phyloP scores from a whole-genome alignment of 2,329 filamentous ascomycete genomes.

The Fusarium sp. region DNA sequence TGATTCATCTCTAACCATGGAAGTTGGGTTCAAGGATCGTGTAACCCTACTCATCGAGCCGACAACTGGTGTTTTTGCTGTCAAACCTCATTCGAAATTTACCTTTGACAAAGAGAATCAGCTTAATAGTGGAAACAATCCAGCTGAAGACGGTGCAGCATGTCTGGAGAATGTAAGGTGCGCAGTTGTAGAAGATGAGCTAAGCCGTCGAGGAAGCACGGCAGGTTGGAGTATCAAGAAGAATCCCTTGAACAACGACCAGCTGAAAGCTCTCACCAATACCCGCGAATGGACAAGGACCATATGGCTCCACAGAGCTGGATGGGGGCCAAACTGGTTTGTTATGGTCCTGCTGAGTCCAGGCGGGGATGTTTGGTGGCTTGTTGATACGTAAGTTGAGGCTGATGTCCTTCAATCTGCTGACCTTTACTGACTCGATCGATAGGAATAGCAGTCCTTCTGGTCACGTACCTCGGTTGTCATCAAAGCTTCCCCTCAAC shows the following conservation, averaged over 20 bases:
- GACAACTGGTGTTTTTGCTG: constrained; percentile 78
- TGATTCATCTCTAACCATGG: constrained; percentile 74
- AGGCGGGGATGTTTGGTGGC: constrained; percentile 82
- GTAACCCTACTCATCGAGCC: constrained; percentile 77
- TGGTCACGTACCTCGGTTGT: constrained; percentile 46
- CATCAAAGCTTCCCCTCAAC: constrained; percentile 57
- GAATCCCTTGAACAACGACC: constrained; percentile 62
- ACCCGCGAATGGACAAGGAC: constrained; percentile 71
- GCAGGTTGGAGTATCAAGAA: constrained; percentile 71
- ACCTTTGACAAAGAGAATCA: constrained; percentile 69
- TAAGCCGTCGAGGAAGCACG: constrained; percentile 69
- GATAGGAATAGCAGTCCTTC: constrained; percentile 45
- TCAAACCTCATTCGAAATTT: constrained; percentile 72
- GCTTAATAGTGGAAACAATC: constrained; percentile 70
- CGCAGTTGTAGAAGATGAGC: constrained; percentile 68
- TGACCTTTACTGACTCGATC: constrained; percentile 29
- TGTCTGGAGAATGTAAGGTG: constrained; percentile 72
- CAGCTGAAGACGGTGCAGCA: constrained; percentile 66
- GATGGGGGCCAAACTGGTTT: constrained; percentile 80
- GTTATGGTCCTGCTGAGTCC: constrained; percentile 77
- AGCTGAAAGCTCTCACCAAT: constrained; percentile 70
- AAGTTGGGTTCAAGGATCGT: constrained; percentile 72
- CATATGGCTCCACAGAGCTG: constrained; percentile 75
- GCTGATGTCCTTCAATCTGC: not conserved
- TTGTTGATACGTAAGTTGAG: constrained; percentile 69